Base-by-base conservation (phyloP, 768 basidiomycete species). In the Kwoniella shandongensis region DNA sequence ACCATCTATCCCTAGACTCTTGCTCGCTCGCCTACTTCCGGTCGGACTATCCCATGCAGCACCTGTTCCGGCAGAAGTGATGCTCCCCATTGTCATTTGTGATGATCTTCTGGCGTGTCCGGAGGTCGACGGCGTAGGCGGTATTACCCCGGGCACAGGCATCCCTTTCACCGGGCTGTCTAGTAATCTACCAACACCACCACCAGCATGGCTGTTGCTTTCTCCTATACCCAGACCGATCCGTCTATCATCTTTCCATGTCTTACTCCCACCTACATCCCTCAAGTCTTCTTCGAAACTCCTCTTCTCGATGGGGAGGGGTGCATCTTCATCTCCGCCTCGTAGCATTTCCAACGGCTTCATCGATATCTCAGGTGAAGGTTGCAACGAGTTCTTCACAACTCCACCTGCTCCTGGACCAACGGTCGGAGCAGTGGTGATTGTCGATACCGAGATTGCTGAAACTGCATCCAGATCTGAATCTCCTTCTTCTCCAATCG, bases 261-360 rank as follows among this genome's bases (percentile, higher is more conserved):
- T 26, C 13, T 29, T 26, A 22, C 45, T 44, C n/a, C n/a, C n/a
- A n/a, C n/a, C n/a, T 30, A 40, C 25, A n/a, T 44, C 26, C 18
- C 53, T 40, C 55, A 69, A 39, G 44, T 72, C 67, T 15, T 69
- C 65, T 27, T 72, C 70, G 36, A 68, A 72, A 38, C 65, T 66
- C 29, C 59, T 18, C 36, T 72, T 67, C 27, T 58, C 62, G 5
- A 65, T 50, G 6, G 65, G 54, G 11, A 54, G 23, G 8, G 63
- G 63, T n/a, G 61, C 53, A 44, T 66, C 61, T 8, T 27, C 22
- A 36, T 62, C 26, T 11, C 20, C 46, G 12, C 36, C 22, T 40
- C 50, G 36, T 10, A 38, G 36, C 32, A 32, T 32, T 22, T 51
- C 50, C 29, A 38, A n/a, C 15, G 10, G 15, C 10, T 18, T 30